Conservation (phyloP, 441 rosid species). For the Erysimum pusillum region DNA sequence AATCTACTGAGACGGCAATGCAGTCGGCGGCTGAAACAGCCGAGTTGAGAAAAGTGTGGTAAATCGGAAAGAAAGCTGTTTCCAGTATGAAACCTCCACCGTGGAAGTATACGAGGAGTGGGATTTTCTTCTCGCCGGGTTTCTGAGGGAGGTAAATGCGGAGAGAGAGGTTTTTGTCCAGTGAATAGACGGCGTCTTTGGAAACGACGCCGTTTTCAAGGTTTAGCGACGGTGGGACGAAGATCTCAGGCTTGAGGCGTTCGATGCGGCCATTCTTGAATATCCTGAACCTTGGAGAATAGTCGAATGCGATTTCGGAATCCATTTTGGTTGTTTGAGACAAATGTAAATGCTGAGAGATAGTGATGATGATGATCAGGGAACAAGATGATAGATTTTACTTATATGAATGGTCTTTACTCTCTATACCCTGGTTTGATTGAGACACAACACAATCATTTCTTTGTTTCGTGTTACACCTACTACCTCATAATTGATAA, state of each 20-base stretch:
- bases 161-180: constrained; percentile 42
- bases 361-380: neutral
- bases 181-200: constrained; percentile 55
- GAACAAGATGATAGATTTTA: neutral
- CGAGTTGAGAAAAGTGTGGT: constrained; percentile 47
- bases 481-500: neutral
- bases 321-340: neutral
- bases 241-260: constrained; percentile 42
- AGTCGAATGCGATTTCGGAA: constrained; percentile 13
- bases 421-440: neutral
- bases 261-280: constrained; percentile 58
- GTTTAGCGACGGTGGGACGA: constrained; percentile 54
- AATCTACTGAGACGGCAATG: constrained; percentile 54
- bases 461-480: neutral
- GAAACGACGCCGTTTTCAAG: constrained; percentile 52
- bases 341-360: neutral
- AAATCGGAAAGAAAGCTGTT: constrained; percentile 46
- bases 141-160: constrained; percentile 55
- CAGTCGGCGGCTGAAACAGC: constrained; percentile 45
- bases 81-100: constrained; percentile 64
- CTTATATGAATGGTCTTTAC: neutral
- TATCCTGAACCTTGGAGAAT: constrained; percentile 29
- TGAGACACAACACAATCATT: neutral
- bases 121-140: constrained; percentile 46
- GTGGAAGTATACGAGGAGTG: constrained; percentile 64